Evolutionary conservation across 352 stramenopile genomes (phyloP).

Genomic region (Aphanomyces cochlioides): DNA sequence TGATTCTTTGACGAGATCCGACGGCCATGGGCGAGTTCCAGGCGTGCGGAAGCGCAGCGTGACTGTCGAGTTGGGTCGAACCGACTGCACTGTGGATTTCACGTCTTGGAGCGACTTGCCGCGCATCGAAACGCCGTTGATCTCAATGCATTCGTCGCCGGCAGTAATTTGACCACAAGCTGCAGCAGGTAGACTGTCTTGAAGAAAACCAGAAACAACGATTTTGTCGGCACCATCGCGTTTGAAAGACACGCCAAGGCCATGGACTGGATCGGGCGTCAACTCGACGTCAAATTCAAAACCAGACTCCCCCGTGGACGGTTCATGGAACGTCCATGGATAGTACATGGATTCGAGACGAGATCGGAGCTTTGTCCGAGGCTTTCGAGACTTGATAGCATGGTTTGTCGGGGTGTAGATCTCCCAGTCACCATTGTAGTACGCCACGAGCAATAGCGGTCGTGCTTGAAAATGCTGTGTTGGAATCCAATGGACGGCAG

Average conservation of each 20-base stretch:
- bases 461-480: constrained; percentile 78
- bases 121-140: constrained; percentile 41
- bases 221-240: constrained; percentile 35
- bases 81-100: not conserved
- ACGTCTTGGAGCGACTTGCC: constrained; percentile 5
- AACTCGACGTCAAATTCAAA: constrained; percentile 65
- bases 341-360: constrained; percentile 32
- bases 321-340: constrained; percentile 73
- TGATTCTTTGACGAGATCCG: constrained; percentile 30
- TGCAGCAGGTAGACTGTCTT: constrained; percentile 1
- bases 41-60: constrained; percentile 24
- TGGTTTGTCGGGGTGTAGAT: constrained; percentile 44
- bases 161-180: constrained; percentile 33
- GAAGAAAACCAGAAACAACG: constrained; percentile 38
- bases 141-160: constrained; percentile 58
- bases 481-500: constrained; percentile 76
- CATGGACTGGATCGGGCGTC: constrained; percentile 38
- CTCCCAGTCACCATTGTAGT: constrained; percentile 51
- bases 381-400: constrained; percentile 38
- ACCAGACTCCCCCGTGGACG: constrained; percentile 55
- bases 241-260: constrained; percentile 50
- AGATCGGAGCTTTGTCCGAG: not conserved
- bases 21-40: not conserved
- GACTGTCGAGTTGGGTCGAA: not conserved
- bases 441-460: constrained; percentile 65